Evolutionary conservation across 2,329 filamentous ascomycete genomes (phyloP), one percentile per base, ranked within the genome.

Genomic region (Fonsecaea pugnacius): DNA sequence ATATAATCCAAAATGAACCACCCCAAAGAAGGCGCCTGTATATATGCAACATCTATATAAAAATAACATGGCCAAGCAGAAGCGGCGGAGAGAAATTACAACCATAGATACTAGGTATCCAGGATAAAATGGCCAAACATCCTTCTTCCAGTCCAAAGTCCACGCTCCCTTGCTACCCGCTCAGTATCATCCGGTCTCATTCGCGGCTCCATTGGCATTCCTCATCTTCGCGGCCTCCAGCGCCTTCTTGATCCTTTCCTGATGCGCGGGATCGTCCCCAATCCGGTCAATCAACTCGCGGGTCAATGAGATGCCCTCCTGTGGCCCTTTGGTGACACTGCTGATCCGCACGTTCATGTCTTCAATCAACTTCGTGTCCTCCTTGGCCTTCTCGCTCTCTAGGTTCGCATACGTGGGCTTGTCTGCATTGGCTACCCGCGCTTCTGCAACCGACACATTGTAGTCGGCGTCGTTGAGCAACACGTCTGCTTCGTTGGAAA

Each of bases 221-320:
- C 84, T 77, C 73, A 76, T 79, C 75, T 85, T 85, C 8, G 83
- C 83, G 62, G 81, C 79, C 65, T 85, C 82, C 60, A 85, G 71
- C 35, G 83, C 83, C 67, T 75, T 79, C 52, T 78, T 79, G 56
- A 84, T 71, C 67, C 83, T 76, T 64, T 78, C 75, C 64, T 82
- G 76, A 69, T 81, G 81, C 65, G 81, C 78, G 12, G 72, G 69
- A 60, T 80, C 78, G 18, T 73, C 72, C 63, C 57, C 57, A 60
- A 76, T 73, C 56, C 72, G 72, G 21, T 67, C 67, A 60, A 80
- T 75, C 68, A 81, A 65, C 72, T 77, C 74, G 33, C 75, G 72
- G 27, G 83, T 73, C 16, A 73, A 75, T 18, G 65, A 59, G 21
- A 74, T 71, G 36, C 80, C 75, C 62, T 78, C 73, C 30, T 73